A percentile compares a stretch with the other conserved stretches of the same genome.
These are phyloP conservation scores for Naganishia cerealis DNA, from an alignment of 1,284 basidiomycete genomes.

Conservation along the genomic window DNA sequence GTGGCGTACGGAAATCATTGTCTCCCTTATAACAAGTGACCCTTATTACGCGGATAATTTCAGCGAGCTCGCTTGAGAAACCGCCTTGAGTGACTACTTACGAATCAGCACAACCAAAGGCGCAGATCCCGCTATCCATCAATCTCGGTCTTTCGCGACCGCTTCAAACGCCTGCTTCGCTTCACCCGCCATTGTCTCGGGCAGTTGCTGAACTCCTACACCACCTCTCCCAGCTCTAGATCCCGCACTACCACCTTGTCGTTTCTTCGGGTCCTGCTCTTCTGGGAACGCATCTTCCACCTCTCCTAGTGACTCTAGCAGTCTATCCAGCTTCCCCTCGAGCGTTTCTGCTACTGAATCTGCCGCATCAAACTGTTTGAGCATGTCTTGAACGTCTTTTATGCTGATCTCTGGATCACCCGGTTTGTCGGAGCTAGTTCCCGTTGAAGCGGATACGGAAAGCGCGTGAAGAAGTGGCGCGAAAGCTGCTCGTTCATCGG, in stretches of 20 bases:
- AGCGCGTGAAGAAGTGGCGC: conserved; percentile 26
- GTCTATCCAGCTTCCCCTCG: conserved; percentile 49
- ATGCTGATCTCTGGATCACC: neutral
- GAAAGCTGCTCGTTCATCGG: conserved; percentile 34
- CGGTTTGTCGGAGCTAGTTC: conserved; percentile 25
- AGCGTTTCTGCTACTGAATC: conserved; percentile 51
- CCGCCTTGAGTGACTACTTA: neutral
- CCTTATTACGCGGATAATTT: neutral
- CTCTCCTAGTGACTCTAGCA: conserved; percentile 45
- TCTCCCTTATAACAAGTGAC: neutral
- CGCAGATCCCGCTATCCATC: neutral
- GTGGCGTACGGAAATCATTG: neutral
- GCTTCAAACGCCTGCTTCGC: conserved; percentile 30
- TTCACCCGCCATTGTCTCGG: conserved; percentile 29
- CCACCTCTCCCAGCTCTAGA: neutral
- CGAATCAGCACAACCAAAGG: neutral
- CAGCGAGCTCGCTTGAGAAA: neutral
- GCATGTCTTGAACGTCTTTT: conserved; percentile 43
- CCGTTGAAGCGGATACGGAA: conserved; percentile 4
- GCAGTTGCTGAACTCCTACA: conserved; percentile 8
- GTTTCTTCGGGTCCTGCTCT: conserved; percentile 10
- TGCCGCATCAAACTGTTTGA: conserved; percentile 51
- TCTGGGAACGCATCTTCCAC: conserved; percentile 42
- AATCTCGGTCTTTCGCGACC: conserved; percentile 19
- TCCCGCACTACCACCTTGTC: neutral